A percentile compares a stretch with the other conserved stretches of the same genome.
phyloP scores from a whole-genome alignment of 495 filamentous ascomycete species.

The Evernia prunastri region DNA sequence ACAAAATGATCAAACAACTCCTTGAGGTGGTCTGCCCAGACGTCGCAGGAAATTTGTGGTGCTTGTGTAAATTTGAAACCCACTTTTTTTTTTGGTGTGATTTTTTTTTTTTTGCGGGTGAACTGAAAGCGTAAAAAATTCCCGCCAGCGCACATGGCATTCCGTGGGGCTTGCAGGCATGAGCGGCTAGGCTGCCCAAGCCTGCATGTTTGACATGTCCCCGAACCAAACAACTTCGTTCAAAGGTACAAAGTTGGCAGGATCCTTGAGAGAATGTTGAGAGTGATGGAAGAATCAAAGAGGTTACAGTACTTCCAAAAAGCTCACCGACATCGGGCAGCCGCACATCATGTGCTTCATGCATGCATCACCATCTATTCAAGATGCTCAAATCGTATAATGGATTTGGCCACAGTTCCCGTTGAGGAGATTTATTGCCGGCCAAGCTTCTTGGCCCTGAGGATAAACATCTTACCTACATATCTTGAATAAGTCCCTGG shows the following conservation, averaged over 20 bases:
- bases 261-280: too few species aligned
- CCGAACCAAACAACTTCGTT: too few species aligned
- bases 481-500: neutral
- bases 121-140: neutral
- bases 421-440: neutral
- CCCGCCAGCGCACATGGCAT: slow-evolving; percentile 16
- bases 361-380: neutral
- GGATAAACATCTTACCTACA: neutral
- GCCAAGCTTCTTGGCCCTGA: neutral
- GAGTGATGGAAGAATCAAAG: too few species aligned
- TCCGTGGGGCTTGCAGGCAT: slow-evolving; percentile 13
- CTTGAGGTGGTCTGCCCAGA: neutral
- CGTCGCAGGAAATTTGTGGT: too few species aligned
- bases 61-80: neutral
- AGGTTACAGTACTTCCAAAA: too few species aligned
- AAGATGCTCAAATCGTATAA: neutral
- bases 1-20: neutral
- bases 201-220: slow-evolving; percentile 6
- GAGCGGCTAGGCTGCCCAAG: neutral
- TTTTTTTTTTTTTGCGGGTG: slow-evolving; percentile 9
- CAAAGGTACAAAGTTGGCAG: too few species aligned
- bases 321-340: neutral
- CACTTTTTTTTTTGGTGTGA: neutral
- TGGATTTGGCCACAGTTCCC: neutral
- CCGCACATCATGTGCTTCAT: neutral